Conservation (phyloP, 2,329 filamentous ascomycete genomes). For the Colletotrichum sp. region DNA sequence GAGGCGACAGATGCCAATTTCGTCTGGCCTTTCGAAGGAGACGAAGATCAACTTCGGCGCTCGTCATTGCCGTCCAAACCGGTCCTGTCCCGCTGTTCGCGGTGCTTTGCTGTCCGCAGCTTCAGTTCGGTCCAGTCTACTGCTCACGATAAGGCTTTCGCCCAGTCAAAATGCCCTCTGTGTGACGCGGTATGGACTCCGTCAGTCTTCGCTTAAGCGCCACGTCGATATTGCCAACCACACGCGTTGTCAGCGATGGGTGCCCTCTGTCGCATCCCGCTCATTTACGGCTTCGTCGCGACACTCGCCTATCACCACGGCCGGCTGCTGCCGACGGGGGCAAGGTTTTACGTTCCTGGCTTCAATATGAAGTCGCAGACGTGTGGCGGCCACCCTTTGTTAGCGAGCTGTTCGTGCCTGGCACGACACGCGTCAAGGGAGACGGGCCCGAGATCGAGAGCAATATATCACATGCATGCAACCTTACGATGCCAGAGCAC, state of each 20-base stretch:
- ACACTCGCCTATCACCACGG: not conserved
- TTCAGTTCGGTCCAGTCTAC: slow-evolving; percentile 1
- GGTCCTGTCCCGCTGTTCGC: not conserved
- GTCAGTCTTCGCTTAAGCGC: not conserved
- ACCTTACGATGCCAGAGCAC: not conserved
- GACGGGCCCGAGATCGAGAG: slow-evolving; percentile 10
- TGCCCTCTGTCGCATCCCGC: not conserved
- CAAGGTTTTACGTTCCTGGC: not conserved
- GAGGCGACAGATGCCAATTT: not conserved
- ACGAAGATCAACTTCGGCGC: not conserved
- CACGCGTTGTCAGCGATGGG: not conserved
- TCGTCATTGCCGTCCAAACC: not conserved
- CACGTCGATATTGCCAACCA: not conserved
- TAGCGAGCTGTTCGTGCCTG: not conserved
- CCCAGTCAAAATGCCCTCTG: not conserved
- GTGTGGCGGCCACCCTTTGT: not conserved
- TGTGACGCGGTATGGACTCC: not conserved
- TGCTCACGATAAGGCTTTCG: not conserved
- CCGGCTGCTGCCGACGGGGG: slow-evolving; percentile 3
- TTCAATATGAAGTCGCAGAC: not conserved
- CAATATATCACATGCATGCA: not conserved
- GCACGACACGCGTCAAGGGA: not conserved
- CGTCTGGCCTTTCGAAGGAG: not conserved
- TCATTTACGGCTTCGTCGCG: not conserved
- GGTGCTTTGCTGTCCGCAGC: slow-evolving; percentile 1